Evolutionary conservation across 2,329 filamentous ascomycete genomes (phyloP), one percentile per base, ranked within the genome.

Genomic region (Monilinia vaccinii-corymbosi): DNA sequence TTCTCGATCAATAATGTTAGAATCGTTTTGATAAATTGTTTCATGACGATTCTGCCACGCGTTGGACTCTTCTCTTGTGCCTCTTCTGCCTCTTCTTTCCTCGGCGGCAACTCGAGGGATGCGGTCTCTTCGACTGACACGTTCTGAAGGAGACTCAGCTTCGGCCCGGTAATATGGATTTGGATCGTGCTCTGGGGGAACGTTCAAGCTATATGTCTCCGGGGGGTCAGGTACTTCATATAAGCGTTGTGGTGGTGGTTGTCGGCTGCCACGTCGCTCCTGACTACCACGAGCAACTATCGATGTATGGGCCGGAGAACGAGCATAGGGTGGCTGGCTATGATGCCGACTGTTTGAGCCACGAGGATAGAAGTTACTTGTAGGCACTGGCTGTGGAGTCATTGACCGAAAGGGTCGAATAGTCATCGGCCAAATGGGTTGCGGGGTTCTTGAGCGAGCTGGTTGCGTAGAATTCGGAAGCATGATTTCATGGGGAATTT

Each of bases 111-210:
- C n/a, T 45, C 40, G 38, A 44, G 51, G n/a, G 34, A 55, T 14
- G 16, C 51, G 40, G 3, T 44, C 51, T 21, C 38, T 55, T 32
- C 28, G 38, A 42, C 18, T 13, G 21, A 31, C n/a, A 44, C 38
- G 51, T 34, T 45, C 38, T 32, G 38, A 42, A 32, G 51, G 51
- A 28, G 25, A 23, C 14, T 28, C 8, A 7, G 28, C 40, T 44
- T 55, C 38, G 13, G 18, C 38, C n/a, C 51, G 38, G 28, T 55
- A 55, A 44, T 55, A 55, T 55, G 51, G 51, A 44, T 55, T 55
- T 16, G 51, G 28, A 25, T 55, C 51, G 4, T 44, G 28, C 7
- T 55, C 38, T 31, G 51, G 38, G 23, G 51, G 51, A 4, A 44
- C 13, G 44, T 44, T 16, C n/a, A 55, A 9, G 32, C 40, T 16